These are phyloP conservation scores for Neurospora tetraspora DNA, from an alignment of 495 filamentous ascomycete species.

Conservation along the genomic window DNA sequence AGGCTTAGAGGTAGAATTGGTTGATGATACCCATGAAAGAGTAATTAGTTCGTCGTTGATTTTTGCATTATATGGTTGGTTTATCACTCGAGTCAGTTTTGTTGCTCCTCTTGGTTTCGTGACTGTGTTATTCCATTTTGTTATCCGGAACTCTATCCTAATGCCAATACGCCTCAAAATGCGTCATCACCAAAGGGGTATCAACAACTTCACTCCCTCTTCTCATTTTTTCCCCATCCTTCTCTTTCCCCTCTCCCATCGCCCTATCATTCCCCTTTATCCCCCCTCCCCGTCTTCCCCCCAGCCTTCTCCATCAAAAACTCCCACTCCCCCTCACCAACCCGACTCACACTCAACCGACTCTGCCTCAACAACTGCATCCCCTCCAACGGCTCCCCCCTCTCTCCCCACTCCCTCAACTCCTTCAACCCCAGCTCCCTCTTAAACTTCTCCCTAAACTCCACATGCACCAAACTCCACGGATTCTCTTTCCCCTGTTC, in stretches of 20 bases:
- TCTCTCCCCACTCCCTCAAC: slow-evolving; percentile 48
- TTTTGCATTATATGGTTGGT: background rate
- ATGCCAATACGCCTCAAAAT: background rate
- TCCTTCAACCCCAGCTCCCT: slow-evolving; percentile 62
- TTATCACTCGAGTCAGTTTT: background rate
- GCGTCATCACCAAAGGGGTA: background rate
- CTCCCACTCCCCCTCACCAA: slow-evolving; percentile 65
- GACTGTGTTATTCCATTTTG: background rate
- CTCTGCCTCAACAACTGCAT: slow-evolving; percentile 76
- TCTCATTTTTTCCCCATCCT: too few relatives aligned
- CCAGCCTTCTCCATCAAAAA: slow-evolving; percentile 55
- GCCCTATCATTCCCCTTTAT: too few relatives aligned
- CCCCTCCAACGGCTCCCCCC: slow-evolving; percentile 56
- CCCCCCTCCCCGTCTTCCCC: slow-evolving; percentile 22
- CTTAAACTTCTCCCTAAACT: slow-evolving; percentile 72
- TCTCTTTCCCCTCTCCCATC: too few relatives aligned
- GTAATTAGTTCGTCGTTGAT: background rate
- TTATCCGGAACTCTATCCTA: background rate
- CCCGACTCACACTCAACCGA: slow-evolving; percentile 74
- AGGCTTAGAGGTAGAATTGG: background rate
- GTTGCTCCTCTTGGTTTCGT: background rate
- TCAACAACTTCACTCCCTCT: background rate
- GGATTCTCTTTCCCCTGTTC: slow-evolving; percentile 21
- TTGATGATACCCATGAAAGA: background rate
- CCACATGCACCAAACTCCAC: slow-evolving; percentile 86